Percentiles rank a stretch among this genome's conserved stretches.
Conservation (phyloP, 352 stramenopile species). For the Phytophthora rubi region DNA sequence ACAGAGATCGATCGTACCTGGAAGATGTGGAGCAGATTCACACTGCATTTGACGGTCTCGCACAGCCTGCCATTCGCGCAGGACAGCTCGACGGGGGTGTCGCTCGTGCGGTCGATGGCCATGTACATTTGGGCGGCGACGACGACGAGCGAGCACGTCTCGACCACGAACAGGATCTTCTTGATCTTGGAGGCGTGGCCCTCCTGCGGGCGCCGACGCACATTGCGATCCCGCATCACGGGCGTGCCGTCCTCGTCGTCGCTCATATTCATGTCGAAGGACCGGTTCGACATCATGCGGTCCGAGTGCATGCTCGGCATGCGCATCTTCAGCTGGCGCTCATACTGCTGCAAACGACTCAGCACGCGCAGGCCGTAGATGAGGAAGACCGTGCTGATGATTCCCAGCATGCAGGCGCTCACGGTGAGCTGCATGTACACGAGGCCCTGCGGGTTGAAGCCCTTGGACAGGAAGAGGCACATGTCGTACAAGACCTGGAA, state of each 20-base stretch:
- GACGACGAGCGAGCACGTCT: constrained; percentile 42
- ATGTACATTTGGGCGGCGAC: constrained; percentile 62
- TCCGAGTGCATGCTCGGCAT: constrained; percentile 46
- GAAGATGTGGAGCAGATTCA: constrained; percentile 58
- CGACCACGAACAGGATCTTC: constrained; percentile 51
- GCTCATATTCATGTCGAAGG: constrained; percentile 48
- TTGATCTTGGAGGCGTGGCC: constrained; percentile 50
- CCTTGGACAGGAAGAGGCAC: constrained; percentile 50
- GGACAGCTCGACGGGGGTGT: constrained; percentile 49
- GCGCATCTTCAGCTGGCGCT: constrained; percentile 41
- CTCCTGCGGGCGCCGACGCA: constrained; percentile 29
- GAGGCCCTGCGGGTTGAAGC: constrained; percentile 45
- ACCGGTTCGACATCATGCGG: constrained; percentile 45
- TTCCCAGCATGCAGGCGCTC: constrained; percentile 46
- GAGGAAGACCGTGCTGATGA: constrained; percentile 53
- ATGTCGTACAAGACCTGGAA: constrained; percentile 55
- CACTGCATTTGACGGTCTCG: constrained; percentile 43
- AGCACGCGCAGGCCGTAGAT: constrained; percentile 52
- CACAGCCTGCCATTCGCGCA: constrained; percentile 70
- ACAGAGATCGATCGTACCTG: constrained; percentile 34
- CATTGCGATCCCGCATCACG: constrained; percentile 25
- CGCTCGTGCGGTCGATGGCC: constrained; percentile 39
- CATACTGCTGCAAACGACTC: constrained; percentile 44
- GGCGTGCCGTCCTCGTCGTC: constrained; percentile 41
- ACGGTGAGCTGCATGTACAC: constrained; percentile 50